Percentiles rank a stretch among this genome's conserved stretches.
These are phyloP conservation scores for Kazachstania taianensis DNA, from an alignment of 805 yeast genomes.

Conservation along the genomic window DNA sequence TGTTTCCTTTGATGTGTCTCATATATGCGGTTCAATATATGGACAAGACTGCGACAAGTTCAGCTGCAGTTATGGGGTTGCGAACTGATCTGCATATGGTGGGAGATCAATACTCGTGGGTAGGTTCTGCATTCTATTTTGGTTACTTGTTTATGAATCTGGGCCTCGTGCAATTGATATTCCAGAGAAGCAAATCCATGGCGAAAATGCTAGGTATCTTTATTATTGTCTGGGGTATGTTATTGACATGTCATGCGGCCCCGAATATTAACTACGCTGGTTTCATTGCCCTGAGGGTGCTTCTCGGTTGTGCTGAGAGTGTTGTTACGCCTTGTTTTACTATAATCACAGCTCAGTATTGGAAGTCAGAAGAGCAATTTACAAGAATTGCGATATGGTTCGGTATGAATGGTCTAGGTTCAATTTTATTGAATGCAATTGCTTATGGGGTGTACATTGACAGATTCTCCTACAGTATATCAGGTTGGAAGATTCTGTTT, in stretches of 20 bases:
- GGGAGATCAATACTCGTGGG: conserved; percentile 39
- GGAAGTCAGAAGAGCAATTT: conserved; percentile 38
- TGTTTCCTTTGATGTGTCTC: conserved; percentile 42
- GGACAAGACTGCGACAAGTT: conserved; percentile 47
- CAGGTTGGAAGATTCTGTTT: conserved; percentile 52
- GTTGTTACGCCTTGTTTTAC: conserved; percentile 49
- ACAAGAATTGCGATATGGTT: conserved; percentile 36
- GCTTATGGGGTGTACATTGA: conserved; percentile 43
- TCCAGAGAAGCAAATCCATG: conserved; percentile 45
- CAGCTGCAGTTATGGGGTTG: conserved; percentile 45
- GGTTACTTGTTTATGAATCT: conserved; percentile 54
- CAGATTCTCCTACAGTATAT: conserved; percentile 32
- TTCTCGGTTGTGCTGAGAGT: conserved; percentile 44
- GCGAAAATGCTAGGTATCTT: conserved; percentile 39
- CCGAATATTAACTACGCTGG: conserved; percentile 37
- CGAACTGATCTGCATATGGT: conserved; percentile 36
- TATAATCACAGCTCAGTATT: conserved; percentile 49
- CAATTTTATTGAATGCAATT: conserved; percentile 40
- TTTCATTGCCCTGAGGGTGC: conserved; percentile 37
- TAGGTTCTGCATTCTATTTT: conserved; percentile 50
- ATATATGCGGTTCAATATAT: conserved; percentile 45
- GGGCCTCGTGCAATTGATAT: conserved; percentile 22
- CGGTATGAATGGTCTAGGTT: conserved; percentile 38
- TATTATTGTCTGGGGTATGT: conserved; percentile 52
- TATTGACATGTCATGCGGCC: conserved; percentile 43